Percentiles rank a stretch among this genome's conserved stretches.
Conservation (phyloP, 495 filamentous ascomycete genomes). For the Neurospora hispaniola region DNA sequence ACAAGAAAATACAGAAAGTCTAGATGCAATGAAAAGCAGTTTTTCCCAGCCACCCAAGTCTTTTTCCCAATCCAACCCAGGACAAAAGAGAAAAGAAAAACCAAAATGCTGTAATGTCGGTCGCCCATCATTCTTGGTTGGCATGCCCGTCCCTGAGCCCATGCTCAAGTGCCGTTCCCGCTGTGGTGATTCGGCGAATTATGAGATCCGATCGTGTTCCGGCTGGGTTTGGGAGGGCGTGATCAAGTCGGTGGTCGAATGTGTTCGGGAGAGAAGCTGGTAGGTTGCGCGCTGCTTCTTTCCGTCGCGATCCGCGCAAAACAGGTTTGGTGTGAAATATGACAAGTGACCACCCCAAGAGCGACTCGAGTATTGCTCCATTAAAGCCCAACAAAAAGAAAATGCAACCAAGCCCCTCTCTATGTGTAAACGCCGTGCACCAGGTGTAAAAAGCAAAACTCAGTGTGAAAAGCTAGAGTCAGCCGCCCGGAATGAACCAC, state of each 20-base stretch:
- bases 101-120: neutral
- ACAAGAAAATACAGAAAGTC: conserved; percentile 17
- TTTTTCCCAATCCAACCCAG: conserved; percentile 25
- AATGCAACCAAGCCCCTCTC: conserved; percentile 13
- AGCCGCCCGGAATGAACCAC: conserved; percentile 13
- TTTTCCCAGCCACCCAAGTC: conserved; percentile 28
- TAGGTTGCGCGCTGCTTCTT: conserved; percentile 11
- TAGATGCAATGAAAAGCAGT: conserved; percentile 32
- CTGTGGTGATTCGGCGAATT: neutral
- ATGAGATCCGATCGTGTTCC: neutral
- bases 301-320: conserved; percentile 10
- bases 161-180: neutral
- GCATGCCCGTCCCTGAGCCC: conserved; percentile 3
- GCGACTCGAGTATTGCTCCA: conserved; percentile 11
- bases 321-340: conserved; percentile 6
- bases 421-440: conserved; percentile 28
- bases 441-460: conserved; percentile 12
- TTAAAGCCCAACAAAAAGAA: conserved; percentile 15
- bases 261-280: conserved; percentile 5
- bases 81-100: conserved; percentile 13
- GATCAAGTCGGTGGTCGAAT: conserved; percentile 2
- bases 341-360: conserved; percentile 1
- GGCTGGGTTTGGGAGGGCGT: conserved; percentile 5
- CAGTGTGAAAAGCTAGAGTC: conserved; percentile 10
- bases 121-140: conserved; percentile 1